Base-by-base conservation (phyloP, 495 filamentous ascomycete genomes). In the Cercophora sp. region DNA sequence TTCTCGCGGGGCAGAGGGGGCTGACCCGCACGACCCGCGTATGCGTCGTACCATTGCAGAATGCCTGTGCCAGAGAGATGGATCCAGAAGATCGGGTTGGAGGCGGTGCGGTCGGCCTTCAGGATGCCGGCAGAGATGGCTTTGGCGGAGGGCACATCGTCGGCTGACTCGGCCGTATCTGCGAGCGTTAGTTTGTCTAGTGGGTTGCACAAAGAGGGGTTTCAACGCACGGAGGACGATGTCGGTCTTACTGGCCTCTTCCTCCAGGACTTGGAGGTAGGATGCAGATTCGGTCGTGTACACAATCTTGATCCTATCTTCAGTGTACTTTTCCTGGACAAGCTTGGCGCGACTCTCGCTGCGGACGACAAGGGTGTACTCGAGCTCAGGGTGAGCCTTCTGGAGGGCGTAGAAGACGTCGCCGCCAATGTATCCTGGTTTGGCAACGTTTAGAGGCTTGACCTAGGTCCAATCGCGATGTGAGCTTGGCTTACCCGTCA, bases 371-470 rank as follows among this genome's bases (percentile, higher is more conserved):
- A 79, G 73, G 1, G 85, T 80, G 59, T 84, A 74, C 35, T 87
- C 72, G 64, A 81, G 85, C 26, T 91, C 81, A 1, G 85, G 87
- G 60, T 91, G 83, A 9, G 81, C 72, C 8, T 78, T 69, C 37
- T 68, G 57, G 16, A 91, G 65, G 13, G 68, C 67, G 53, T 81
- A 81, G 29, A 91, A 74, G 23, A 74, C 77, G 57, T 91, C 86
- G 15, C 89, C 87, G 19, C 86, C 88, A 54, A 91, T 87, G 61
- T 90, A 92, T 31, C 87, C 87, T 51, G 78, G 18, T 4, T n/a
- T n/a, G n/a, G n/a, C 13, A 1, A 8, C 1, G 9, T 4, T 52
- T 13, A 24, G 50, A 23, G 19, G 23, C 3, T 46, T 13, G 0
- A 8, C 10, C 5, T 22, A 23, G 9, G 15, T n/a, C n/a, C n/a